Conservation (phyloP, 352 stramenopile genomes). For the Phytopythium helicoides region DNA sequence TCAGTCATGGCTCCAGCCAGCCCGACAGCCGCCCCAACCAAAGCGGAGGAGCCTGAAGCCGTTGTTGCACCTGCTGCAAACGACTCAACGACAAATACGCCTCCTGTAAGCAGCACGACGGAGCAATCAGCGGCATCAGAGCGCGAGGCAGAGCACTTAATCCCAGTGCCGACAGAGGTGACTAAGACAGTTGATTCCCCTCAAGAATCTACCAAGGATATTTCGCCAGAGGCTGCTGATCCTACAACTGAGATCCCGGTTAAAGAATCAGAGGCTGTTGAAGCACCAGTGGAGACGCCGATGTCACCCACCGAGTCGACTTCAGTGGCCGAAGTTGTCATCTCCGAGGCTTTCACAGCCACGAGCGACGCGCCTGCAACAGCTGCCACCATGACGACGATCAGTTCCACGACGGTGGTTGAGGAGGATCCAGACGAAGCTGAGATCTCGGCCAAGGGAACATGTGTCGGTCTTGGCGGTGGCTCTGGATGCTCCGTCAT, state of each 20-base stretch:
- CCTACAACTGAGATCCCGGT: conserved; percentile 6
- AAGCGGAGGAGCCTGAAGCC: neutral
- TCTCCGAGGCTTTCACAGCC: conserved; percentile 8
- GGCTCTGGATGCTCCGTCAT: conserved; percentile 55
- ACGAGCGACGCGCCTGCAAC: conserved; percentile 4
- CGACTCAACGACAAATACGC: neutral
- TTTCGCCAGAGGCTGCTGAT: conserved; percentile 12
- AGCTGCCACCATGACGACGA: neutral
- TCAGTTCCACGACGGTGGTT: conserved; percentile 17
- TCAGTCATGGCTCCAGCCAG: neutral
- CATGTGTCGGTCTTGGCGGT: conserved; percentile 36
- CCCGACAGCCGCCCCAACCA: neutral
- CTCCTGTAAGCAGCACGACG: neutral
- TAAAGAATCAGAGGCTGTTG: neutral
- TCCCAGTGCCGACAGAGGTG: conserved; percentile 22
- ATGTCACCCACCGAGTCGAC: conserved; percentile 3
- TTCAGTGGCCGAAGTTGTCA: conserved; percentile 5
- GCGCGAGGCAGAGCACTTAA: conserved; percentile 7
- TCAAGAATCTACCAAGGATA: neutral
- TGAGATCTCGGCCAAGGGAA: neutral
- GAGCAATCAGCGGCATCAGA: conserved; percentile 4
- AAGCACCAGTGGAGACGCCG: neutral
- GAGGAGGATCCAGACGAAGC: conserved; percentile 21
- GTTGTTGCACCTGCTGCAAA: neutral
- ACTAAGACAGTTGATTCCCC: no score